A percentile compares a stretch with the other conserved stretches of the same genome.
These are phyloP conservation scores for Suillus luteus DNA, from an alignment of 768 basidiomycete species.

Conservation along the genomic window DNA sequence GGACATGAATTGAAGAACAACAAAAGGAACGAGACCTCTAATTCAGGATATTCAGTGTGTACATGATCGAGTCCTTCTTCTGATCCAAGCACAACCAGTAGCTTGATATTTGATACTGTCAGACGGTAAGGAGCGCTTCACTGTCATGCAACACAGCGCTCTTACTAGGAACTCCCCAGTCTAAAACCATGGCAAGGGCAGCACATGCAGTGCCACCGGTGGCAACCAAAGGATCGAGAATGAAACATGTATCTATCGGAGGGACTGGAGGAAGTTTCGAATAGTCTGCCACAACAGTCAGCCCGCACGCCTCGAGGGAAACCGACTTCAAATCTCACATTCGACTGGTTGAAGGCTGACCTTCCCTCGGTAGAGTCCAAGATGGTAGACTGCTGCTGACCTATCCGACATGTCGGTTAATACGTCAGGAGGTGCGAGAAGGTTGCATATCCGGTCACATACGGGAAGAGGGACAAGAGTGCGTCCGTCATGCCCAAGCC, in stretches of 20 bases:
- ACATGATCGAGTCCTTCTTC: slow-evolving; percentile 71
- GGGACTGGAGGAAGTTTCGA: slow-evolving; percentile 81
- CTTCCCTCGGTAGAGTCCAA: slow-evolving; percentile 89
- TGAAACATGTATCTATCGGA: slow-evolving; percentile 79
- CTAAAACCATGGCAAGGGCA: slow-evolving; percentile 81
- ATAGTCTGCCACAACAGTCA: slow-evolving; percentile 59
- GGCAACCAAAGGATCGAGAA: slow-evolving; percentile 91
- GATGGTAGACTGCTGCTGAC: slow-evolving; percentile 84
- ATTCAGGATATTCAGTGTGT: slow-evolving; percentile 64
- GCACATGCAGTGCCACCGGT: slow-evolving; percentile 93
- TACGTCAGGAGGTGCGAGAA: slow-evolving; percentile 10
- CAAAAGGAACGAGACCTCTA: slow-evolving; percentile 58
- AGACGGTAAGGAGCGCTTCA: slow-evolving; percentile 7
- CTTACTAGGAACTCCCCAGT: slow-evolving; percentile 79
- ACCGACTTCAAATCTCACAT: slow-evolving; percentile 50
- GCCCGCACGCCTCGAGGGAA: neutral
- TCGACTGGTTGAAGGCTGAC: slow-evolving; percentile 88
- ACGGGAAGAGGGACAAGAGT: slow-evolving; percentile 83
- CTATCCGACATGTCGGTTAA: slow-evolving; percentile 35
- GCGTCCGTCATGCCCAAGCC: slow-evolving; percentile 94
- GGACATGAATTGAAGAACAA: neutral
- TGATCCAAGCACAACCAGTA: slow-evolving; percentile 82
- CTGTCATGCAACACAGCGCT: neutral
- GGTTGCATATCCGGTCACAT: slow-evolving; percentile 34
- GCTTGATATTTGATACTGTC: slow-evolving; percentile 70